Evolutionary conservation across 192 early-diverging fungal species (phyloP).

Genomic region (Irineochytrium annulatum): DNA sequence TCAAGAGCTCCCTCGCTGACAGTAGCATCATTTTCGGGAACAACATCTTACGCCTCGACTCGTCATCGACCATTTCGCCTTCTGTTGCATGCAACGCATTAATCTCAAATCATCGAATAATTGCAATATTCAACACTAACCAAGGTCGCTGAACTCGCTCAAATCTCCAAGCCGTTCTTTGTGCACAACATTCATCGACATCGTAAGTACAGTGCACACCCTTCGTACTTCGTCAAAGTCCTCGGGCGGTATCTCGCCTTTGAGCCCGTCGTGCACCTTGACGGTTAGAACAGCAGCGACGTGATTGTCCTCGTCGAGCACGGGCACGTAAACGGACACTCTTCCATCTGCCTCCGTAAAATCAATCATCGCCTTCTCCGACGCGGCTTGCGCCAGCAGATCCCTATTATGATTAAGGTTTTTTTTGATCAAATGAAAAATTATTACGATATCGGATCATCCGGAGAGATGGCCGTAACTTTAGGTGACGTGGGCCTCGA

Average conservation of each 20-base stretch:
- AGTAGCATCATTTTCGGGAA: conserved; percentile 53
- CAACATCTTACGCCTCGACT: conserved; percentile 35
- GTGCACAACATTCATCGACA: conserved; percentile 7
- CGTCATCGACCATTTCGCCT: conserved; percentile 45
- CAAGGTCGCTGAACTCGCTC: conserved; percentile 12
- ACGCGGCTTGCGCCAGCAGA: conserved; percentile 11
- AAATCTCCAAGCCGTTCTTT: conserved; percentile 24
- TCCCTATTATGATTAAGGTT: not conserved
- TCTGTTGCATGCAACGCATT: conserved; percentile 19
- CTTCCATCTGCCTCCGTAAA: conserved; percentile 2
- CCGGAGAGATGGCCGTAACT: not conserved
- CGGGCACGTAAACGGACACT: conserved; percentile 30
- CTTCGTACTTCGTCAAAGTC: conserved; percentile 36
- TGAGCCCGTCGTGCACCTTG: conserved; percentile 1
- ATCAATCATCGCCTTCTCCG: conserved; percentile 15
- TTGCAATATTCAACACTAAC: not conserved
- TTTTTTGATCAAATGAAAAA: not conserved
- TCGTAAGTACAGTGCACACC: conserved; percentile 20
- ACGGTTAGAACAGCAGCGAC: conserved; percentile 32
- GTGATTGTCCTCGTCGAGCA: conserved; percentile 25
- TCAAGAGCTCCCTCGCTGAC: conserved; percentile 30
- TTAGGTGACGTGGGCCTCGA: not conserved
- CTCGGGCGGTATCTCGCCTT: conserved; percentile 19
- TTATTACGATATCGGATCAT: conserved; percentile 19
- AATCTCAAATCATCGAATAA: not conserved